phyloP scores from a whole-genome alignment of 495 filamentous ascomycete genomes.

The Lasiosphaeriaceae sp. region DNA sequence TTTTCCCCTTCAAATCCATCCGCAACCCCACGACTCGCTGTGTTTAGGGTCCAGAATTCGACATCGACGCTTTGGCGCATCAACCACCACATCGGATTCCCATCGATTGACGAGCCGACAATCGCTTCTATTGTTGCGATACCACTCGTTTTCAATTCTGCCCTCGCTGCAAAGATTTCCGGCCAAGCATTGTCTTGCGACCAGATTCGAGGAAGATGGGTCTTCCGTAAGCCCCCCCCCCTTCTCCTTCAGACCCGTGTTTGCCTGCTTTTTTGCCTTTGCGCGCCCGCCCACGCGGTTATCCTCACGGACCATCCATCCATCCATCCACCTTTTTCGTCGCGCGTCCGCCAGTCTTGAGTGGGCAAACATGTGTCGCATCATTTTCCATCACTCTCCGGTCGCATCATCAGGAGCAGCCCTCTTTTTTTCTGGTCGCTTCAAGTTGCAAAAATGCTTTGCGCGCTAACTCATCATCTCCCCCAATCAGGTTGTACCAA shows the following conservation, averaged over 20 bases:
- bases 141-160: slow-evolving; percentile 14
- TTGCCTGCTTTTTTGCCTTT: background rate
- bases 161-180: background rate
- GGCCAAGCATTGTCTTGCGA: background rate
- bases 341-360: background rate
- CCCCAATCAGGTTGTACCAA: slow-evolving; percentile 46
- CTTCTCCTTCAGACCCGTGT: slow-evolving; percentile 27
- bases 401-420: background rate
- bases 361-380: background rate
- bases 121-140: slow-evolving; percentile 17
- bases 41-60: slow-evolving; percentile 14
- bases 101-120: slow-evolving; percentile 27
- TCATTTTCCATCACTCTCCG: slow-evolving; percentile 3
- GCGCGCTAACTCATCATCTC: slow-evolving; percentile 16
- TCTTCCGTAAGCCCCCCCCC: slow-evolving; percentile 64
- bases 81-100: slow-evolving; percentile 19
- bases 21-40: slow-evolving; percentile 30
- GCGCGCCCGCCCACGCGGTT: slow-evolving; percentile 12
- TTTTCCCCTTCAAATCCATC: slow-evolving; percentile 23
- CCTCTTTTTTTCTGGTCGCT: slow-evolving; percentile 1
- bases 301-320: slow-evolving; percentile 1
- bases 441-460: background rate
- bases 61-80: slow-evolving; percentile 25
- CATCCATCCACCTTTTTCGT: slow-evolving; percentile 10
- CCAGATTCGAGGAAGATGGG: slow-evolving; percentile 56